Conservation (phyloP, 2,329 filamentous ascomycete species). For the Calonectria naviculata region DNA sequence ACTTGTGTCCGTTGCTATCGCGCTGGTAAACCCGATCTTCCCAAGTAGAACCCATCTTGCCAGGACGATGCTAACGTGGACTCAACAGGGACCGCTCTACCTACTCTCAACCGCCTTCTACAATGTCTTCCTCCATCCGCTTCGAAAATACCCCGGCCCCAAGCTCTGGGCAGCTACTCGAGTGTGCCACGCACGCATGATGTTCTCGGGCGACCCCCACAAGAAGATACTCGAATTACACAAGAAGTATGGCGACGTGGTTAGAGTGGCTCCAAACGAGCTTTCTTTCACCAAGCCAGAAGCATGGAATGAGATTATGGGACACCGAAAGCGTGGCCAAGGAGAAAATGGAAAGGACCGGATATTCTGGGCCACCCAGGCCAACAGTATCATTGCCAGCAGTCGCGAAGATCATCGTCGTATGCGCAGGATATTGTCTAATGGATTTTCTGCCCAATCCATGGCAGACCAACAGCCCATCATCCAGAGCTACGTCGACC, state of each 20-base stretch:
- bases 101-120: neutral
- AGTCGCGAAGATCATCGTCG: conserved; percentile 22
- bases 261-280: conserved; percentile 52
- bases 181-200: neutral
- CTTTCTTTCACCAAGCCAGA: conserved; percentile 40
- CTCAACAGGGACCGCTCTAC: neutral
- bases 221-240: conserved; percentile 25
- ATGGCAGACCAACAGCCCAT: conserved; percentile 39
- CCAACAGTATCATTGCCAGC: conserved; percentile 11
- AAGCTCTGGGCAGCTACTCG: neutral
- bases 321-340: neutral
- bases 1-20: neutral
- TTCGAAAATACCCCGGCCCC: neutral
- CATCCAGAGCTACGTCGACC: conserved; percentile 51
- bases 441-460: conserved; percentile 37
- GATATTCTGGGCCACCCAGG: neutral
- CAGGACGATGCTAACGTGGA: neutral
- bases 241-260: conserved; percentile 43
- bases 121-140: neutral
- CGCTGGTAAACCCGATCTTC: neutral
- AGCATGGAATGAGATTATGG: conserved; percentile 24
- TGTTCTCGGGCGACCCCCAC: neutral
- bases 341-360: conserved; percentile 9
- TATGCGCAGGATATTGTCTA: conserved; percentile 25
- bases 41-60: neutral